Evolutionary conservation across 2,329 filamentous ascomycete genomes (phyloP).

Genomic region (Fusarium haematococcum): DNA sequence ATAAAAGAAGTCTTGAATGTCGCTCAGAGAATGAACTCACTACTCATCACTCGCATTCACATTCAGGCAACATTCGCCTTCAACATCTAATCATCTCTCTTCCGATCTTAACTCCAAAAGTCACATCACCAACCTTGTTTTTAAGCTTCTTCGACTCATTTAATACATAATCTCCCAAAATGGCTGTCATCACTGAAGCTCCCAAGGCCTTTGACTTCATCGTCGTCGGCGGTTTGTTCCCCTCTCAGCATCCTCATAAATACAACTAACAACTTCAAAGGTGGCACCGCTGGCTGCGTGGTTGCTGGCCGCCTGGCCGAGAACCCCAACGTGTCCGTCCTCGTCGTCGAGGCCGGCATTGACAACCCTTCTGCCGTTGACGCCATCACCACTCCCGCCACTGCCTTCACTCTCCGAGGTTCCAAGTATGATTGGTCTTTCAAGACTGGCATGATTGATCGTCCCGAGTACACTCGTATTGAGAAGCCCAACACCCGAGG

Average conservation of each 20-base stretch:
- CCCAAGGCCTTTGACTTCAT: slow-evolving; percentile 22
- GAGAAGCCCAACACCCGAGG: slow-evolving; percentile 74
- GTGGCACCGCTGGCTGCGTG: slow-evolving; percentile 52
- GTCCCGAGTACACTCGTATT: slow-evolving; percentile 68
- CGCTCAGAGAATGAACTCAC: neutral
- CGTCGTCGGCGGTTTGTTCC: slow-evolving; percentile 15
- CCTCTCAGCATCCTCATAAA: neutral
- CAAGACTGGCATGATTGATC: slow-evolving; percentile 71
- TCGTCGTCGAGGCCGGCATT: slow-evolving; percentile 62
- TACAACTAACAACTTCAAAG: neutral
- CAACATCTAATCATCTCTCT: neutral
- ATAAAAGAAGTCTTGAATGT: neutral
- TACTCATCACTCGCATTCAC: neutral
- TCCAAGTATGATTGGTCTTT: slow-evolving; percentile 71
- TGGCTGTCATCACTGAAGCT: slow-evolving; percentile 13
- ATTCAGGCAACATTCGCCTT: neutral
- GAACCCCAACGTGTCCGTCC: slow-evolving; percentile 53
- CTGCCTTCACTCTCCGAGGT: slow-evolving; percentile 64
- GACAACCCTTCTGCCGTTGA: slow-evolving; percentile 61
- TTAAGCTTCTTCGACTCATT: neutral
- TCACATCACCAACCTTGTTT: neutral
- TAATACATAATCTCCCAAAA: neutral
- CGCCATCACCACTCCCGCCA: slow-evolving; percentile 64
- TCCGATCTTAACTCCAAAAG: neutral
- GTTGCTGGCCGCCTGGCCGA: slow-evolving; percentile 53